These are phyloP conservation scores for Colletotrichum tabaci DNA, from an alignment of 2,329 filamentous ascomycete genomes.

Conservation along the genomic window DNA sequence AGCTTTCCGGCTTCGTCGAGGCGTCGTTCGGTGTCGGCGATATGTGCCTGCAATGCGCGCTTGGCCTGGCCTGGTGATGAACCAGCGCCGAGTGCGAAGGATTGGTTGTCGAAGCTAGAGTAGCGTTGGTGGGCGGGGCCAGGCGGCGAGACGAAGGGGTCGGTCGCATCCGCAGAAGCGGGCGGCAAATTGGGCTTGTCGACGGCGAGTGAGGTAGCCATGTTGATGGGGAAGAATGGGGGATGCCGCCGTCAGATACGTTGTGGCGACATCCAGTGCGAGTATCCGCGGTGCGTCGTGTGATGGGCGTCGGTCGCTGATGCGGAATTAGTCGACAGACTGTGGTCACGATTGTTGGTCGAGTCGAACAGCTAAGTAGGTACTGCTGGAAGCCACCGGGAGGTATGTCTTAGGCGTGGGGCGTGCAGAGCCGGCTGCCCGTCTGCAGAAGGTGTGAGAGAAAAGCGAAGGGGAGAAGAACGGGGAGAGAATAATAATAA, in stretches of 20 bases:
- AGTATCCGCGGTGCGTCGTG: slow-evolving; percentile 11
- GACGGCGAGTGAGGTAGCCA: slow-evolving; percentile 61
- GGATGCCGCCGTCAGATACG: slow-evolving; percentile 38
- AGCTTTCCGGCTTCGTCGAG: slow-evolving; percentile 93
- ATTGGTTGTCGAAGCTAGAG: slow-evolving; percentile 85
- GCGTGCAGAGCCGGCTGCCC: slow-evolving; percentile 41
- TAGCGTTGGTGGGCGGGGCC: slow-evolving; percentile 75
- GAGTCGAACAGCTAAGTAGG: slow-evolving; percentile 26
- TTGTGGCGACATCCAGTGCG: slow-evolving; percentile 40
- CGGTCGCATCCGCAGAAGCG: slow-evolving; percentile 58
- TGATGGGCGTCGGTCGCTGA: slow-evolving; percentile 8
- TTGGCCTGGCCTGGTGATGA: slow-evolving; percentile 89
- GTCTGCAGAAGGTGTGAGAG: slow-evolving; percentile 25
- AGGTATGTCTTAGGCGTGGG: slow-evolving; percentile 24
- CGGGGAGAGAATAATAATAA: not conserved
- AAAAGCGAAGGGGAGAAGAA: slow-evolving; percentile 15
- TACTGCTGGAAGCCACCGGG: not conserved
- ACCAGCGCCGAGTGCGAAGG: slow-evolving; percentile 82
- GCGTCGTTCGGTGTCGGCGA: slow-evolving; percentile 91
- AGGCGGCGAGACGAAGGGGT: slow-evolving; percentile 71
- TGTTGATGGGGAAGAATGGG: slow-evolving; percentile 47
- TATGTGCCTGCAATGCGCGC: slow-evolving; percentile 89
- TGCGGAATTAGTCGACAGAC: slow-evolving; percentile 21
- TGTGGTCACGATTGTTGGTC: slow-evolving; percentile 23
- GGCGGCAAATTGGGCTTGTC: slow-evolving; percentile 59